Evolutionary conservation across 2,329 filamentous ascomycete species (phyloP), one percentile per base, ranked within the genome.

Genomic region (Ophiostoma sp.): DNA sequence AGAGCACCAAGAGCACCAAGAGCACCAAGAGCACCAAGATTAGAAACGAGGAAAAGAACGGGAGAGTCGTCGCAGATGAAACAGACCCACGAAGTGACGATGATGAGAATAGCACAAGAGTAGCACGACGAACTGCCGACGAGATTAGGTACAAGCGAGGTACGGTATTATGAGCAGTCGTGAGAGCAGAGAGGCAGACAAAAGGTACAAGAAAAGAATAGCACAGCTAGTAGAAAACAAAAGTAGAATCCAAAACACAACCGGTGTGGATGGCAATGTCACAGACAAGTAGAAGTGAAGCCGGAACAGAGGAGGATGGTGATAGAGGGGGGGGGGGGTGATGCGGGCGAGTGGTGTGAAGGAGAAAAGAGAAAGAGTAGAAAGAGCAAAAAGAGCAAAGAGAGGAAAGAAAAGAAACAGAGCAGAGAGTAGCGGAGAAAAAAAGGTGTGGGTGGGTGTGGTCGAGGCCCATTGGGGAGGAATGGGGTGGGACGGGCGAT

Each of bases 231-330:
- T 65, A 65, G 23, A 67, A 64, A 57, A 65, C 23, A 68, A 57
- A 57, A 41, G 68, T 64, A 71, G 44, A 69, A 62, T 23, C 31
- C 67, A 68, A 72, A 68, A 57, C 66, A 70, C 69, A 70, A 57
- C 66, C 69, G 67, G 69, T 68, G 69, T 68, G 69, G 33, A 57
- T 57, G 57, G 57, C 31, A 44, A 68, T 67, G 69, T 70, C 69
- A 54, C 69, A 64, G 69, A 70, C 69, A 65, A 15, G 68, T 52
- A 60, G 54, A 72, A 68, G 31, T 39, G 35, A 70, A 71, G 60
- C 60, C 33, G 31, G 60, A 36, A 68, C 17, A 67, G n/a, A 33
- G 39, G 23, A 20, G 41, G 15, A 48, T 11, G 27, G 52, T 62
- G 57, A 62, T 57, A n/a, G 44, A 7, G 44, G 13, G 15, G 20